phyloP scores from a whole-genome alignment of 2,329 filamentous ascomycete genomes.

The Colletotrichum costaricense region DNA sequence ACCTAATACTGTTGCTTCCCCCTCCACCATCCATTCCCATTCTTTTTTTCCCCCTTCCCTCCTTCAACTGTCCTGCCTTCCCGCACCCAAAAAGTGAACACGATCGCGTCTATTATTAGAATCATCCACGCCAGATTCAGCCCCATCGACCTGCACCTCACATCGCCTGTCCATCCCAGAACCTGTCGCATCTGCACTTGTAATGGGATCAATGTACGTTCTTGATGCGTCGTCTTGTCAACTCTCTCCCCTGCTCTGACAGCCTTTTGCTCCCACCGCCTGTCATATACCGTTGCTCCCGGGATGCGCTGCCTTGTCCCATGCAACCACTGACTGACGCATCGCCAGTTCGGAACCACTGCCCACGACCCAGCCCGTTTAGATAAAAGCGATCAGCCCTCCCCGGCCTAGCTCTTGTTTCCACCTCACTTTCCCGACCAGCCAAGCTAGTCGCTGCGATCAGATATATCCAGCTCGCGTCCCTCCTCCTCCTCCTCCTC shows the following conservation, averaged over 20 bases:
- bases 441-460: conserved; percentile 27
- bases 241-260: conserved; percentile 26
- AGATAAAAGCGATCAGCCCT: conserved; percentile 35
- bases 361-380: conserved; percentile 27
- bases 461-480: conserved; percentile 13
- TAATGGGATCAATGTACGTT: conserved; percentile 38
- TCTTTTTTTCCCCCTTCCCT: conserved; percentile 36
- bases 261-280: conserved; percentile 12
- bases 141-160: conserved; percentile 56
- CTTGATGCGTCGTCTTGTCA: conserved; percentile 20
- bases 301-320: conserved; percentile 25
- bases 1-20: conserved; percentile 24
- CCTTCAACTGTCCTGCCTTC: conserved; percentile 40
- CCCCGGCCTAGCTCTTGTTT: conserved; percentile 27
- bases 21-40: conserved; percentile 21
- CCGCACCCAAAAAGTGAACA: conserved; percentile 49
- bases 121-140: conserved; percentile 62
- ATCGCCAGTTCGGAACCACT: conserved; percentile 27
- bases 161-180: conserved; percentile 43
- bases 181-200: conserved; percentile 37
- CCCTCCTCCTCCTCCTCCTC: neutral
- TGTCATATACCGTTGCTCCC: conserved; percentile 18
- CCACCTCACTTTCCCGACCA: conserved; percentile 17
- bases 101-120: conserved; percentile 64
- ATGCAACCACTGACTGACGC: conserved; percentile 21